Percentiles rank a stretch among this genome's conserved stretches.
Evolutionary conservation across 495 filamentous ascomycete species (phyloP).

Genomic region (Parathielavia hyrcaniae): DNA sequence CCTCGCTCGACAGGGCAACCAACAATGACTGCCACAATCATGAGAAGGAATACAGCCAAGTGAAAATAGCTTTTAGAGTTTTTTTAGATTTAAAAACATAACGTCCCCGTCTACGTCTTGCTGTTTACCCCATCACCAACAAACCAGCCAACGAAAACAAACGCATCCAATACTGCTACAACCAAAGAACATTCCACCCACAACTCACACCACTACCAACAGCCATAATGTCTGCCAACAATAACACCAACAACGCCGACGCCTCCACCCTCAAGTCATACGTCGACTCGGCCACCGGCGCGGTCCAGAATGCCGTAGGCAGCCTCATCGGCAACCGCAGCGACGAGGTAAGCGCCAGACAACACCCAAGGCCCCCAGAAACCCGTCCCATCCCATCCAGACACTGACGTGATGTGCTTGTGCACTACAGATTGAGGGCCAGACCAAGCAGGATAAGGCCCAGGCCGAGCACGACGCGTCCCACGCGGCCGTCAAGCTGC

Average conservation of each 20-base stretch:
- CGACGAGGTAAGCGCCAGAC: conserved; percentile 42
- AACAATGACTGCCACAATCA: no score
- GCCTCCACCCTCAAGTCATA: conserved; percentile 74
- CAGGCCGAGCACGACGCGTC: conserved; percentile 61
- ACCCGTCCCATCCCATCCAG: neutral
- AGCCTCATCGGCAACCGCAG: conserved; percentile 64
- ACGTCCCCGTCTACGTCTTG: neutral
- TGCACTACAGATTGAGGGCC: conserved; percentile 41
- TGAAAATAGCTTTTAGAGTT: no score
- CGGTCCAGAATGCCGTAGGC: conserved; percentile 65
- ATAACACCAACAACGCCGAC: conserved; percentile 28
- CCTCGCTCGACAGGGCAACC: neutral
- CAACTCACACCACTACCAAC: conserved; percentile 13
- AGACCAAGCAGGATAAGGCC: conserved; percentile 55
- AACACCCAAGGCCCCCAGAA: no score
- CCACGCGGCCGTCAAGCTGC: conserved; percentile 65
- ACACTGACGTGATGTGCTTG: conserved; percentile 6
- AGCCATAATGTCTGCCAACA: conserved; percentile 56
- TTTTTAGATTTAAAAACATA: neutral
- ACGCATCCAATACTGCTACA: no score
- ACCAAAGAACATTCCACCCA: conserved; percentile 8
- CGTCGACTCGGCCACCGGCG: conserved; percentile 69
- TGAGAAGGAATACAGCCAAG: no score
- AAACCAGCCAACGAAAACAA: neutral
- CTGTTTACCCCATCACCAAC: neutral